phyloP scores from a whole-genome alignment of 2,329 filamentous ascomycete genomes.

The Monosporascus sp. region DNA sequence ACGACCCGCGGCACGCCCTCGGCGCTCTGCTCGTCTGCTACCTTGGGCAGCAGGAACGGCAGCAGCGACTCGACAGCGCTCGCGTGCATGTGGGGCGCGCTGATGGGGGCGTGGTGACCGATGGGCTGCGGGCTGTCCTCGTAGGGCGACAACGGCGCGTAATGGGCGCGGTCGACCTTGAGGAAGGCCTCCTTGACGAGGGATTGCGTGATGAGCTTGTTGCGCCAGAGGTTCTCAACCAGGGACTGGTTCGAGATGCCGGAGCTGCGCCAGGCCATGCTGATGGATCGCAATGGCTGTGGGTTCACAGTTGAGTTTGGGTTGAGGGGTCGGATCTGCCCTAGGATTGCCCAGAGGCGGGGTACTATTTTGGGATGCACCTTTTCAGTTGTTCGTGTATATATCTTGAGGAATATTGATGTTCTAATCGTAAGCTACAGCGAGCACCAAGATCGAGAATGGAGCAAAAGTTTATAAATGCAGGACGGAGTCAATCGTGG shows the following conservation, averaged over 20 bases:
- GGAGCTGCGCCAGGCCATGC: conserved; percentile 88
- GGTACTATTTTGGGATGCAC: neutral
- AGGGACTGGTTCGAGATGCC: conserved; percentile 69
- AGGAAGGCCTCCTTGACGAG: conserved; percentile 76
- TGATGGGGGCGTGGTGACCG: conserved; percentile 51
- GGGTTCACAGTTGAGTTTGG: neutral
- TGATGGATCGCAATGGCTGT: conserved; percentile 18
- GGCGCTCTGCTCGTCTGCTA: neutral
- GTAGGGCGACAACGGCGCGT: conserved; percentile 67
- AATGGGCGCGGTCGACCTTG: conserved; percentile 81
- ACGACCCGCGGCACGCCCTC: neutral
- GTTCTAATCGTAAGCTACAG: no score
- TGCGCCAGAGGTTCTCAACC: conserved; percentile 68
- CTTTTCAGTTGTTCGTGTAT: neutral
- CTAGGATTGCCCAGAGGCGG: neutral
- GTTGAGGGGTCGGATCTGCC: neutral
- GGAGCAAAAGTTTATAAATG: no score
- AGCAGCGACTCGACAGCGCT: conserved; percentile 46
- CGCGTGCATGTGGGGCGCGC: conserved; percentile 58
- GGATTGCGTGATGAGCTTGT: conserved; percentile 66
- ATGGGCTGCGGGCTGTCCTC: conserved; percentile 50
- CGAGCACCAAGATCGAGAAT: no score
- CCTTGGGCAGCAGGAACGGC: conserved; percentile 32
- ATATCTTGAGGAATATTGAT: no score
- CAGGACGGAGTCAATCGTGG: no score